Evolutionary conservation across 1,284 basidiomycete genomes (phyloP), one percentile per base, ranked within the genome.

Genomic region (Ceratobasidium sp.): DNA sequence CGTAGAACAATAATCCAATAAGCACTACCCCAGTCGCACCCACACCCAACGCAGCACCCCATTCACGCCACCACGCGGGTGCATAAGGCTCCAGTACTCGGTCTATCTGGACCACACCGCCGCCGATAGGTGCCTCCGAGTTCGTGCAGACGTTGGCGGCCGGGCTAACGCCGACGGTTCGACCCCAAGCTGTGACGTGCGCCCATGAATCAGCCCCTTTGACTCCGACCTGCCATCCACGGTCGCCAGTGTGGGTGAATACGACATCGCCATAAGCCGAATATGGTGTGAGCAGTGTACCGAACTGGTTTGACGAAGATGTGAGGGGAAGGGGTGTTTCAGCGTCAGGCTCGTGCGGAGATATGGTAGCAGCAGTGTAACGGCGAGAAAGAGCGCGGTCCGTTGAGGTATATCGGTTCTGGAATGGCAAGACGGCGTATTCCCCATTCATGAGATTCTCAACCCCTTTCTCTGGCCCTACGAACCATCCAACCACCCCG

Each of bases 41-140:
- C 3, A 92, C 89, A 18, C 88, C 85, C 3, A 88, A 82, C 0
- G 94, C 93, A 5, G 87, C 86, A 60, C 93, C 92, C 81, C 91
- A 94, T 80, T 89, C 87, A 70, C 89, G 85, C 89, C 92, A 94
- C 94, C 93, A 95, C 18, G 91, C 88, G 0, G 97, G 96, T 79
- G 92, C 86, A 83, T 97, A 99, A 23, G 97, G 97, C 50, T 91
- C 82, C 57, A 99, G 86, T 10, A 98, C 88, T 33, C 89, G 87
- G 85, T 98, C 95, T 79, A 99, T 93, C 84, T 93, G 89, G 77
- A 99, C 89, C 35, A 99, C 95, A 3, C 98, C 97, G 1, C 96
- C 96, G 0, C 86, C 87, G 8, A 85, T 80, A 0, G 84, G 83
- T 81, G 46, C 59, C 27, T 66, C 20, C 38, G 35, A 48, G 59